phyloP scores from a whole-genome alignment of 2,329 filamentous ascomycete genomes.

The Pseudogymnoascus verrucosus region DNA sequence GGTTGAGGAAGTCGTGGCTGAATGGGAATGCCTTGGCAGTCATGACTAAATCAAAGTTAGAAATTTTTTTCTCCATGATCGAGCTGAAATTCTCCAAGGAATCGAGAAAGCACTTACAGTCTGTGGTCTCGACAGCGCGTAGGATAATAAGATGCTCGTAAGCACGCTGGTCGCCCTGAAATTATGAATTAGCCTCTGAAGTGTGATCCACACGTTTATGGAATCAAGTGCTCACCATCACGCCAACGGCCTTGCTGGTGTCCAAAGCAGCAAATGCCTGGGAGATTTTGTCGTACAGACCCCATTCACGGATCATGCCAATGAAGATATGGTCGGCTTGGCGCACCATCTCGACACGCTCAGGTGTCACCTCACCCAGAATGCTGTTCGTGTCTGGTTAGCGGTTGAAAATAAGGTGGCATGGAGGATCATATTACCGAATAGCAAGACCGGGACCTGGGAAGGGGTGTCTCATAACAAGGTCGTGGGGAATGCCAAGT shows the following conservation, averaged over 20 bases:
- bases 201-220: conserved; percentile 11
- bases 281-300: conserved; percentile 63
- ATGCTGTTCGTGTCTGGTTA: conserved; percentile 46
- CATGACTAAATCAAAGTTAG: conserved; percentile 40
- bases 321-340: conserved; percentile 75
- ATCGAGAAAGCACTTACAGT: conserved; percentile 21
- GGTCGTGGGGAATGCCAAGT: conserved; percentile 63
- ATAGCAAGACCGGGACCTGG: conserved; percentile 36
- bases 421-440: not conserved
- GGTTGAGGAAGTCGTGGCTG: conserved; percentile 54
- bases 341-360: conserved; percentile 71
- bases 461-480: conserved; percentile 74
- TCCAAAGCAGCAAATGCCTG: conserved; percentile 65
- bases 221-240: conserved; percentile 36
- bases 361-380: conserved; percentile 73
- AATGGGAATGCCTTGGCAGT: conserved; percentile 36
- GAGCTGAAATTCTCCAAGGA: not conserved
- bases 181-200: conserved; percentile 26
- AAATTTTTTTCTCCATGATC: not conserved
- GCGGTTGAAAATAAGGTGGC: not conserved
- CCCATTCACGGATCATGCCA: conserved; percentile 62
- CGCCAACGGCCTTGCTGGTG: conserved; percentile 57
- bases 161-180: conserved; percentile 56
- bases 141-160: conserved; percentile 55
- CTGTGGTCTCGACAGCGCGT: conserved; percentile 50